Evolutionary conservation across 768 basidiomycete species (phyloP).

Genomic region (Tylopilus rubrobrunneus): DNA sequence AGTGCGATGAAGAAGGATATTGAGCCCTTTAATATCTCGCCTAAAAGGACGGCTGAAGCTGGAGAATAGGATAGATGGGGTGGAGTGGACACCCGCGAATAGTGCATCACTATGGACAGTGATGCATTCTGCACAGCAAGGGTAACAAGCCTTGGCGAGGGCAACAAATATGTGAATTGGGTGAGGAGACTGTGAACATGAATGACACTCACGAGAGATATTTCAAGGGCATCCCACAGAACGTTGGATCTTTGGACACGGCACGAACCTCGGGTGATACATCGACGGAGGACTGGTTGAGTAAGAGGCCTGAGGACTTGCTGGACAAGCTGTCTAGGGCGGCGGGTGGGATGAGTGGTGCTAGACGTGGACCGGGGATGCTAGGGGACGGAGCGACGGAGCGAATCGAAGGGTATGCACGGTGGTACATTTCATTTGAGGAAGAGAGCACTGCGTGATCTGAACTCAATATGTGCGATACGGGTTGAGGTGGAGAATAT

Average conservation of each 20-base stretch:
- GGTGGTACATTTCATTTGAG: constrained; percentile 59
- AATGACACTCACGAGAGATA: constrained; percentile 64
- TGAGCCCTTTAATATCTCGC: constrained; percentile 89
- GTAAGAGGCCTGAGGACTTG: constrained; percentile 34
- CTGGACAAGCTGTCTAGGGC: constrained; percentile 39
- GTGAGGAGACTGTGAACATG: not conserved
- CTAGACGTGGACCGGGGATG: constrained; percentile 38
- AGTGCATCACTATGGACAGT: constrained; percentile 96
- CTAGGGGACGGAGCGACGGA: constrained; percentile 45
- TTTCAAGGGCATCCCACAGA: constrained; percentile 75
- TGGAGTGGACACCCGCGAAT: constrained; percentile 88
- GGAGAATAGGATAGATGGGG: constrained; percentile 83
- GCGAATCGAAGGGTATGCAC: constrained; percentile 53
- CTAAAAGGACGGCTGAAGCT: constrained; percentile 89
- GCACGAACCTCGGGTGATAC: constrained; percentile 30
- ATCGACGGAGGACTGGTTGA: constrained; percentile 33
- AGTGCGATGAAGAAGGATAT: constrained; percentile 92
- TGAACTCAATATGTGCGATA: constrained; percentile 13
- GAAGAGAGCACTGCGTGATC: constrained; percentile 28
- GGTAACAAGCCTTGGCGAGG: constrained; percentile 58
- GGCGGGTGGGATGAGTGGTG: constrained; percentile 51
- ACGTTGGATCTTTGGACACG: constrained; percentile 39
- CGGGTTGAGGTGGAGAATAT: not conserved
- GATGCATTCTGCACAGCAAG: constrained; percentile 94
- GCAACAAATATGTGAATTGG: constrained; percentile 5